Percentiles rank a stretch among this genome's conserved stretches.
phyloP scores from a whole-genome alignment of 495 filamentous ascomycete genomes.

The Neurospora hispaniola region DNA sequence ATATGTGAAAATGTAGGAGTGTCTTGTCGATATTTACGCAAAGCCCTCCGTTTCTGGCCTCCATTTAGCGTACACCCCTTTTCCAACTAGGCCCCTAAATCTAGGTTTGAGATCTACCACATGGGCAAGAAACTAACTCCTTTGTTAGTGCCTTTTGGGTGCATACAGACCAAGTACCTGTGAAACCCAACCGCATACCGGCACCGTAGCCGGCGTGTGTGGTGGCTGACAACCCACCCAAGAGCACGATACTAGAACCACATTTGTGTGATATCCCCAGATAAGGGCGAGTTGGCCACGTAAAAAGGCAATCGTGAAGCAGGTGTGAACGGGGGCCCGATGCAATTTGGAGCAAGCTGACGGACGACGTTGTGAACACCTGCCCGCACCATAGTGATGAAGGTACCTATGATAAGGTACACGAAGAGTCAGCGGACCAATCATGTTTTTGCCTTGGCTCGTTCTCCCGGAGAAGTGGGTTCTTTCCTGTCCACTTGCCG shows the following conservation, averaged over 20 bases:
- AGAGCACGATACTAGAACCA: background rate
- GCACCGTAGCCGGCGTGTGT: background rate
- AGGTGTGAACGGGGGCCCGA: too few species aligned
- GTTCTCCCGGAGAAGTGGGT: background rate
- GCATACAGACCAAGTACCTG: background rate
- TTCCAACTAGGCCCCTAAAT: background rate
- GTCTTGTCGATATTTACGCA: background rate
- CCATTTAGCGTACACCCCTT: background rate
- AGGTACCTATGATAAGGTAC: background rate
- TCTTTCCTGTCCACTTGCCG: background rate
- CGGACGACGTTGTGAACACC: background rate
- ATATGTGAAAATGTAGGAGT: background rate
- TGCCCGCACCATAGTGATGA: background rate
- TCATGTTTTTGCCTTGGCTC: background rate
- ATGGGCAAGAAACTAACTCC: background rate
- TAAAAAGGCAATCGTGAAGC: background rate
- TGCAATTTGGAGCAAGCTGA: too few species aligned
- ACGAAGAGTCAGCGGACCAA: background rate
- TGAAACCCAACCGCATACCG: background rate
- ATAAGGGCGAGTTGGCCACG: background rate
- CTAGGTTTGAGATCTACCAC: background rate
- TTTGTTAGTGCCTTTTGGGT: background rate
- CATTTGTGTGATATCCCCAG: background rate
- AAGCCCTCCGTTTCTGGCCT: background rate
- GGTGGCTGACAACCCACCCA: background rate